These are phyloP conservation scores for Mycena amicta DNA, from an alignment of 768 basidiomycete genomes.

Conservation along the genomic window DNA sequence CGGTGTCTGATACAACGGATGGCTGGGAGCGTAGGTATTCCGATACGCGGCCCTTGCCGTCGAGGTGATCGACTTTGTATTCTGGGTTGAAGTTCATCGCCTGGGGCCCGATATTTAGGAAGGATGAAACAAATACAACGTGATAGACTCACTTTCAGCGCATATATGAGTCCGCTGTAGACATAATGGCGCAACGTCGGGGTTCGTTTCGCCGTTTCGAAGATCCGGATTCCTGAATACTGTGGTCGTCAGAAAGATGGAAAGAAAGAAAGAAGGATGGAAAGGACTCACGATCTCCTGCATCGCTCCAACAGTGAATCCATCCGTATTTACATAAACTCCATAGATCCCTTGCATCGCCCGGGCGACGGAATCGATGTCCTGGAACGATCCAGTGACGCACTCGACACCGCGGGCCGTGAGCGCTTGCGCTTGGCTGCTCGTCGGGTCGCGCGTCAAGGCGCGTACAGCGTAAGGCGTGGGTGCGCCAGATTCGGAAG, in stretches of 20 bases:
- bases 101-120: no score
- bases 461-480: conserved; percentile 46
- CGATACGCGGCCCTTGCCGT: conserved; percentile 42
- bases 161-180: conserved; percentile 46
- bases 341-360: conserved; percentile 41
- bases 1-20: conserved; percentile 30
- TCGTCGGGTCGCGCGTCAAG: conserved; percentile 37
- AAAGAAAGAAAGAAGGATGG: no score
- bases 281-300: conserved; percentile 32
- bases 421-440: conserved; percentile 35
- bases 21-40: conserved; percentile 40
- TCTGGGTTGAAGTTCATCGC: conserved; percentile 24
- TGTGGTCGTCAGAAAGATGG: no score
- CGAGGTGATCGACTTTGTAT: conserved; percentile 41
- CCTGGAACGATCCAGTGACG: conserved; percentile 40
- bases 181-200: conserved; percentile 40
- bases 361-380: conserved; percentile 31
- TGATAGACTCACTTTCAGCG: conserved; percentile 33
- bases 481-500: conserved; percentile 36
- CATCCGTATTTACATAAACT: conserved; percentile 43
- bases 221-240: conserved; percentile 43
- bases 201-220: conserved; percentile 40
- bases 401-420: conserved; percentile 37
- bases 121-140: background rate
- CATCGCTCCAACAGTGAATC: conserved; percentile 44